Evolutionary conservation across 176 grass and related monocot species (phyloP), one percentile per base, ranked within the genome.

Genomic region (Dendrocalamus sinicus): DNA sequence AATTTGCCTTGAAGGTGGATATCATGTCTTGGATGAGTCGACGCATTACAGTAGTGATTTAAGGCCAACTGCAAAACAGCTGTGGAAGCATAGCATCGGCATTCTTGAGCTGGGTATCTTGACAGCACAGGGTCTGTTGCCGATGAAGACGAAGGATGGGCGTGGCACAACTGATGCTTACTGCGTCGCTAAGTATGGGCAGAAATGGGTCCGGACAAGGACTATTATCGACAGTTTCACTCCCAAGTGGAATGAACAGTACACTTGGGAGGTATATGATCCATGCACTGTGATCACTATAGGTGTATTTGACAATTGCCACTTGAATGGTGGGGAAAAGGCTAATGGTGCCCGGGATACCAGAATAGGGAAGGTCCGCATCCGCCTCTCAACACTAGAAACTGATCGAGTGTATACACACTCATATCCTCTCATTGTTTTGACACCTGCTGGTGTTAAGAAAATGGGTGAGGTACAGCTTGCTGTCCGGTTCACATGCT

Each of bases 41-140:
- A 93, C 92, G 52, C 92, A 93, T 77, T 93, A 93, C 77, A 93
- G 92, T 59, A 93, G 92, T 83, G 89, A 93, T 90, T 77, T 93
- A 64, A 91, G 89, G 86, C 92, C 92, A 74, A 93, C 92, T 48
- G 88, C 92, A 22, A 93, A 93, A 30, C 86, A 78, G 65, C 70
- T 93, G 28, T 93, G 92, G 92, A 93, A 93, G 57, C 86, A 86
- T 19, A 93, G 83, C 88, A 93, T 93, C 0, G 92, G 92, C 41
- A 52, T 93, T 57, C 82, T 93, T 67, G 92, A 93, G 53, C 86
- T 93, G 20, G 92, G 92, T 71, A 88, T 93, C 58, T 78, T 93
- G 75, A 93, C 81, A 76, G 88, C 92, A 1, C 92, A 93, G 13
- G 92, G 86, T 11, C 30, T 93, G 72, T 81, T 91, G 50, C 92